phyloP scores from a whole-genome alignment of 176 grass and related monocot genomes.

The Aechmea fasciata region DNA sequence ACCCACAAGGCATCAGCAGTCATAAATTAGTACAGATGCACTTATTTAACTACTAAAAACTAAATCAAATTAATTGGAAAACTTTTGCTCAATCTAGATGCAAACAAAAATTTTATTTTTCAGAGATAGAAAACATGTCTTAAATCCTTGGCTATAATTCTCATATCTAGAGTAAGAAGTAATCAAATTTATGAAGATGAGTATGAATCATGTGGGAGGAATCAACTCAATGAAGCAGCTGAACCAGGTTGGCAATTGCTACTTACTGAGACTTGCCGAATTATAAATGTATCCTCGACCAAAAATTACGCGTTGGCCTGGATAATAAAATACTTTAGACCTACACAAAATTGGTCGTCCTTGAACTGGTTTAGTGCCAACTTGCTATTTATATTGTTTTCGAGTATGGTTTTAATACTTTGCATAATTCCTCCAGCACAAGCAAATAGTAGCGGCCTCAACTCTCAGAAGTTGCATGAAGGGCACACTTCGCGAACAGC shows the following conservation, averaged over 20 bases:
- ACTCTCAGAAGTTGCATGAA: conserved; percentile 50
- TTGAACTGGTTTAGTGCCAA: neutral
- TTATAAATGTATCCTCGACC: neutral
- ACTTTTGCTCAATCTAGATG: too few relatives aligned
- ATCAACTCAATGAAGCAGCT: neutral
- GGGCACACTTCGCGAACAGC: conserved; percentile 30
- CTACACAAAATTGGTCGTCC: too few relatives aligned
- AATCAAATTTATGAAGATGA: too few relatives aligned
- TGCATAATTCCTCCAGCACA: conserved; percentile 30
- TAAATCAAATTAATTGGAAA: too few relatives aligned
- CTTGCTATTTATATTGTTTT: conserved; percentile 2
- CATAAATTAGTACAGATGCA: neutral
- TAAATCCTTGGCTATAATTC: too few relatives aligned
- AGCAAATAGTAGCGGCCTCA: conserved; percentile 47
- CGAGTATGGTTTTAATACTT: neutral
- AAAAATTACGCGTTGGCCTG: too few relatives aligned
- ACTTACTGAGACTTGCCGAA: neutral
- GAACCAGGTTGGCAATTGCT: neutral
- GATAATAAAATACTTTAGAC: too few relatives aligned
- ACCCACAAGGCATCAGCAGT: neutral
- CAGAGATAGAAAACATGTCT: too few relatives aligned
- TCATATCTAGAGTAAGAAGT: too few relatives aligned
- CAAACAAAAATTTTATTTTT: too few relatives aligned
- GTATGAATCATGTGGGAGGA: too few relatives aligned
- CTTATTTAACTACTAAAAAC: neutral